Evolutionary conservation across 1,284 basidiomycete genomes (phyloP), one percentile per base, ranked within the genome.

Genomic region (Phellopilus nigrolimitatus): DNA sequence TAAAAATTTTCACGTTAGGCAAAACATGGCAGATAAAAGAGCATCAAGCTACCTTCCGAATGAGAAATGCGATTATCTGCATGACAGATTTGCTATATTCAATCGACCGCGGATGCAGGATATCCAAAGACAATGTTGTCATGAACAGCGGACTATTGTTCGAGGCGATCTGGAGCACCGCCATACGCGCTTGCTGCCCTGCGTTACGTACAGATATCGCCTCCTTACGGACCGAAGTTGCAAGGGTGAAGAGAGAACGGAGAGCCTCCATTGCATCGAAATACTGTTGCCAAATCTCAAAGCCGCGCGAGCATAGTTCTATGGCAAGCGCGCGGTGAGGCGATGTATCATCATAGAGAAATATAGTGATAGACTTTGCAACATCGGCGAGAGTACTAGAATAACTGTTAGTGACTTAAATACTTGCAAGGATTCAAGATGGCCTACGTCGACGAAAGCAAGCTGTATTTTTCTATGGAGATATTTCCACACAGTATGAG

Each of bases 211-310:
- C 59, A 3, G 72, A 75, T 38, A 87, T 82, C 0, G 71, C 69
- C 25, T 91, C 87, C 60, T 91, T 91, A 44, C 80, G 75, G 15
- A 73, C 66, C 42, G 69, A 78, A 6, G 91, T 93, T 0, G 93
- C 85, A 13, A 97, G 76, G 13, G 71, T 76, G 65, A 97, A 97
- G 4, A 99, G 73, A 0, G 85, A 80, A 1, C 95, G 86, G 17
- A 99, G 74, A 52, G 97, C 84, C 55, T 88, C 85, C 72, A 94
- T 89, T 0, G 93, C 84, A 60, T 99, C 95, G 50, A 95, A 78
- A 61, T 95, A 95, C 58, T 94, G 84, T 64, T 95, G 94, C 91
- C 94, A 98, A 38, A 93, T 84, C 37, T 86, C 79, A 65, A 97
- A 98, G 0, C 94, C 94, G 41, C 85, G 82, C 2, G 88, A 85